Percentiles rank a stretch among this genome's conserved stretches.
Evolutionary conservation across 768 basidiomycete species (phyloP).

Genomic region (Cystofilobasidium capitatum): DNA sequence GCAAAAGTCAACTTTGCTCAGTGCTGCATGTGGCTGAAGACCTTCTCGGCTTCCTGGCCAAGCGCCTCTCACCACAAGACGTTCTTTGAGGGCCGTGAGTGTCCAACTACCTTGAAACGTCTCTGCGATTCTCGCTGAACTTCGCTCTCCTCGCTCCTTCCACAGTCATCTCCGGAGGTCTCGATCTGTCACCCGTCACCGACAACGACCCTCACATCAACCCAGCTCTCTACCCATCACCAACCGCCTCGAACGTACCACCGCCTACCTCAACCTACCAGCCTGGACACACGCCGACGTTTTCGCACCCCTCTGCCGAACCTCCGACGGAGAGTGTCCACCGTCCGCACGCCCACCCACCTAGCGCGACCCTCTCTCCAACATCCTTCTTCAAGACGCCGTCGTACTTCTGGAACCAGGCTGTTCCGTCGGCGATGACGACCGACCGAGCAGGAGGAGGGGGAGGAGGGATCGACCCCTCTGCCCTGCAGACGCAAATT

Average conservation of each 20-base stretch:
- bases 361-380: too few species aligned
- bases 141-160: neutral
- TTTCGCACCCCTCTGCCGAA: too few species aligned
- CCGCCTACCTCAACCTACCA: neutral
- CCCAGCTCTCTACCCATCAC: neutral
- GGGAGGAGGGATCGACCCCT: neutral
- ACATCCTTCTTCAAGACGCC: conserved; percentile 5
- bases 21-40: conserved; percentile 34
- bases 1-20: conserved; percentile 32
- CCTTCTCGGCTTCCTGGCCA: conserved; percentile 32
- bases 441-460: neutral
- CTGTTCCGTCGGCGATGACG: neutral
- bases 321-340: too few species aligned
- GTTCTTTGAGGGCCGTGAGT: conserved; percentile 36
- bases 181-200: neutral
- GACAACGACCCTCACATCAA: neutral
- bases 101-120: neutral
- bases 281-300: neutral
- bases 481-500: neutral
- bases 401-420: neutral
- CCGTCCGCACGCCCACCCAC: too few species aligned
- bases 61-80: conserved; percentile 32
- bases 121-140: neutral
- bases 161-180: neutral
- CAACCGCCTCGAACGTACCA: neutral